Base-by-base conservation (phyloP, 805 yeast species). In the Priceomyces castillae region DNA sequence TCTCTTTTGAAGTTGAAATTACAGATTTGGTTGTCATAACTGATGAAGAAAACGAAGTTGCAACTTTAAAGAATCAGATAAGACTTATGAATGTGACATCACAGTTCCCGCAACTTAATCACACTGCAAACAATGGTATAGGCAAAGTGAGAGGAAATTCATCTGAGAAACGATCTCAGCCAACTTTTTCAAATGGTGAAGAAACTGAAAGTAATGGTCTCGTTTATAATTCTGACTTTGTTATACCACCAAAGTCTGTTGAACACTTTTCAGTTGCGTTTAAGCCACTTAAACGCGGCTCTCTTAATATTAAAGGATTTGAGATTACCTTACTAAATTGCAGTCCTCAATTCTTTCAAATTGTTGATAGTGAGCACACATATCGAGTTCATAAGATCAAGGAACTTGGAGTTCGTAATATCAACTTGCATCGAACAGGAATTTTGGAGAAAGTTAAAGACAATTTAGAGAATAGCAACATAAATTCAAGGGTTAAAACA, bases 1-100 rank as follows among this genome's bases (percentile, higher is more conserved):
- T 80, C 64, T 77, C 78, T 4, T 88, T 87, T 60, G 88, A 84
- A 34, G 65, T 90, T 11, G 82, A 78, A 30, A 64, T 90, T 4
- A 67, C 70, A 15, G 74, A 74, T 23, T 56, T 84, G 2, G 54
- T 64, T 30, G 62, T 84, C 2, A 62, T 60, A 1, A 54, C 67
- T 3, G 65, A 58, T 10, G 61, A 59, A 5, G 54, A 43, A 4
- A 58, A 57, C 3, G 43, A 54, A n/a, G 56, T 67, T 1, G 62
- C 65, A 34, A 68, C 71, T 1, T 39, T 66, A 10, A 50, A 44
- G 23, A 40, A 44, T 38, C 36, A 46, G 9, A 40, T 43, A 2
- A 45, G 42, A 25, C 49, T 52, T 14, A 4, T 16, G 7, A 33
- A 33, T 7, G 12, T 14, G 16, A 33, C 16, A 18, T 7, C 35